Base-by-base conservation (phyloP, 1,284 basidiomycete species). In the Farysia itapuensis region DNA sequence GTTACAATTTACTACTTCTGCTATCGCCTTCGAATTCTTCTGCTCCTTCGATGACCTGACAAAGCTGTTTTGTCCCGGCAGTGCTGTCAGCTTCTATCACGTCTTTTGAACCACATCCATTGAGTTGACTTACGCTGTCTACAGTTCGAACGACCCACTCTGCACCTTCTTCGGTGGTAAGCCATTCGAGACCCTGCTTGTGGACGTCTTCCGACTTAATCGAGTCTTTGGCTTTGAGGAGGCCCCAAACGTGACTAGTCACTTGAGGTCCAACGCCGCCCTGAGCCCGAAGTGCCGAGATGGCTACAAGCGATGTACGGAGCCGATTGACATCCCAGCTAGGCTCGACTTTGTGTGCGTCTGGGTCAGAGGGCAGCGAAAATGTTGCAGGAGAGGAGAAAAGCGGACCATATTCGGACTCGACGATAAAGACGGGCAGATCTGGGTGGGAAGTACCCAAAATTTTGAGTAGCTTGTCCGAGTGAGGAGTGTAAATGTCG, bases 131-230 rank as follows among this genome's bases (percentile, higher is more conserved):
- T 32, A 72, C 60, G 21, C 59, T 45, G 79, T 97, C 94, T 28
- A 94, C 85, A 36, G 85, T 86, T 71, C 86, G 84, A 59, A 97
- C 80, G 29, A 94, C 86, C 94, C 94, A 98, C 77, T 86, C 84
- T 21, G 88, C 85, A 24, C 94, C 94, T 77, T 92, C 88, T 74
- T 95, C 90, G 39, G 84, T 88, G 19, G 86, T 82, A 25, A 98
- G 82, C 87, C 89, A 98, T 23, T 71, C 61, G 35, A 67, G 53
- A 69, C 92, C 91, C 66, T 83, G 86, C 12, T 78, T 78, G 49
- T 67, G 44, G 5, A 78, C 51, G 29, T 64, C 81, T 52, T 80
- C 84, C 3, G 47, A 41, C n/a, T 46, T 52, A 28, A 67, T 65
- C 32, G 58, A 54, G 15, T 58, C 51, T 23, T 41, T 45, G 4